These are phyloP conservation scores for Pseudopediastrum boryanum DNA, from an alignment of 139 green algal genomes.

Conservation along the genomic window DNA sequence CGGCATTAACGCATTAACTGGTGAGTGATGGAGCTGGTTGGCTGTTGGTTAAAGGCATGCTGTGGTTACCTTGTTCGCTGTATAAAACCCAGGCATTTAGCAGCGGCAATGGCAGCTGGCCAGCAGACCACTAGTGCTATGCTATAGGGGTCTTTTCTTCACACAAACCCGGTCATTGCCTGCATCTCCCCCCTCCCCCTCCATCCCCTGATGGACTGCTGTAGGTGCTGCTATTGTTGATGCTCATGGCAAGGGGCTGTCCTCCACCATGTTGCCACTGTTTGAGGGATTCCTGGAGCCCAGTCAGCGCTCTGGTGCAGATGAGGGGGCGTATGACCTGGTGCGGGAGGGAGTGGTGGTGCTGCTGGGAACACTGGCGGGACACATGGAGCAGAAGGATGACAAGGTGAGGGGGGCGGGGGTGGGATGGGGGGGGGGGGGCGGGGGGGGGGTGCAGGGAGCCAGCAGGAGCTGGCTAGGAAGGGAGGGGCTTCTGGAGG, in stretches of 20 bases:
- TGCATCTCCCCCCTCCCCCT: background rate
- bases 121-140: too few relatives aligned
- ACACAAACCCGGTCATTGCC: background rate
- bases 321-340: constrained; percentile 76
- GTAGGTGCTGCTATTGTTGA: constrained; percentile 83
- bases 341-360: constrained; percentile 91
- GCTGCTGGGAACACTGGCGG: constrained; percentile 90
- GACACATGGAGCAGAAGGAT: constrained; percentile 76
- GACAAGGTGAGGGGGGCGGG: constrained; percentile 60
- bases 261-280: constrained; percentile 81
- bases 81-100: too few relatives aligned
- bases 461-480: background rate
- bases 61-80: too few relatives aligned
- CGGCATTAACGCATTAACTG: too few relatives aligned
- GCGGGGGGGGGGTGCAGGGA: too few relatives aligned
- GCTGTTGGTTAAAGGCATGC: background rate
- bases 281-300: constrained; percentile 88
- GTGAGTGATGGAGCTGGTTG: background rate
- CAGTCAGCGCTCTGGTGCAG: background rate
- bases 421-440: too few relatives aligned
- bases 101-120: too few relatives aligned
- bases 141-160: too few relatives aligned
- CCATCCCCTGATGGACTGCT: background rate
- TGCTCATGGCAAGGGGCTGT: constrained; percentile 30
- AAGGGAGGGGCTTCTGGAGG: too few relatives aligned